Evolutionary conservation across 2,329 filamentous ascomycete species (phyloP), one percentile per base, ranked within the genome.

Genomic region (Claviceps sp.): DNA sequence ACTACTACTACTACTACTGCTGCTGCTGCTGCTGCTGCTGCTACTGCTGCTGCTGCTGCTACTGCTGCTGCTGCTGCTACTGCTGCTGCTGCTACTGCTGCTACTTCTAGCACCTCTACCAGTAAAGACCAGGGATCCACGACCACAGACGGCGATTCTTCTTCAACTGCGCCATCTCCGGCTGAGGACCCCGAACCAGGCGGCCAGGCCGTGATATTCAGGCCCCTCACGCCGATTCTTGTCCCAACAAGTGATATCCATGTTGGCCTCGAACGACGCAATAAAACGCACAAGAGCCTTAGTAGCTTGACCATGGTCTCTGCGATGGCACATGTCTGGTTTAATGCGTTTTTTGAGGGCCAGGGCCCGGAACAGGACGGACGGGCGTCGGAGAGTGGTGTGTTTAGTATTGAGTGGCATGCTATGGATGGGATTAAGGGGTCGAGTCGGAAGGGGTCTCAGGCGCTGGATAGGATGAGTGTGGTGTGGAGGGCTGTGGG

Each of bases 341-440:
- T 96, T 73, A 98, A 98, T 62, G 75, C 83, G 1, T 97, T 83
- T 67, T 97, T 97, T 61, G 93, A 97, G 69, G 89, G 90, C 45
- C 72, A 79, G 20, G 85, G 86, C 0, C 82, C 85, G 0, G 85
- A 89, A 61, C 74, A 82, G 43, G 67, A 71, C 30, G 87, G 86
- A 24, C 70, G 73, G 16, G 74, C 87, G 0, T 76, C 85, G 48
- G 76, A 83, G 44, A 86, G 77, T 9, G 91, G 78, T 11, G 71
- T 81, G 3, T 81, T 81, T 48, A 67, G 71, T 53, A 76, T 81
- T 30, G 74, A 75, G 1, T 81, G 78, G 78, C 77, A 80, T 41
- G 72, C 74, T 51, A 87, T 98, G 81, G 93, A 98, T 59, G 93
- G 93, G 3, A 90, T 98, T 66, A 96, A 96, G 65, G 93, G 93